Evolutionary conservation across 2,329 filamentous ascomycete species (phyloP), one percentile per base, ranked within the genome.

Genomic region (Colletotrichum liaoningense): DNA sequence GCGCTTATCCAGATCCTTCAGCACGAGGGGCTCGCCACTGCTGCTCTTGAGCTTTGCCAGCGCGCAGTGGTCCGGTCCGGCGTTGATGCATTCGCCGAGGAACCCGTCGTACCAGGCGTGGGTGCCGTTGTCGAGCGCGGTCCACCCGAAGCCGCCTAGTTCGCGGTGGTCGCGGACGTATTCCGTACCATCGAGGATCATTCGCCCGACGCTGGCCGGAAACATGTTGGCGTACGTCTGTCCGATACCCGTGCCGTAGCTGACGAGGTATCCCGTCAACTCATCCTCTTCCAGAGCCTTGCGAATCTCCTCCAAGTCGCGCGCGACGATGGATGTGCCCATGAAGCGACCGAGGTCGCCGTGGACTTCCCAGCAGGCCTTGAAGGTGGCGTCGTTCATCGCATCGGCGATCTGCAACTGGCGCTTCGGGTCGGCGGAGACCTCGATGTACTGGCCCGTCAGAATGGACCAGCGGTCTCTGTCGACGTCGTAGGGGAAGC

Each of bases 221-320:
- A 88, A 88, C 84, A 88, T 85, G 71, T 83, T 84, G 30, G 85
- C 86, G 66, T 86, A 89, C 0, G 85, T 88, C 77, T 88, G 86
- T 0, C 86, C 87, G 58, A 89, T 88, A 4, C 84, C 86, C 0
- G 87, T 88, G 22, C 87, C 87, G 70, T 89, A 89, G 73, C 85
- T 87, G 38, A 88, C 84, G 19, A 88, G 79, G 64, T 88, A 87
- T 0, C 84, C 86, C 1, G 86, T 88, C 72, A 88, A 69, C 66
- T 87, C 83, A 4, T 85, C 83, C 75, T 88, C 86, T 5, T 78
- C 82, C 0, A 88, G 79, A 0, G 84, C 83, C 26, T 81, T 82
- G 16, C 87, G 83, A 56, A 88, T 88, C 77, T 86, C 80, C 63
- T 88, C 86, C 63, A 88, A 66, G 71, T 89, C 87, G 4, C 85